Conservation (phyloP, 228 moss, liverwort and hornwort species). For the Sphagnum magellanicum region DNA sequence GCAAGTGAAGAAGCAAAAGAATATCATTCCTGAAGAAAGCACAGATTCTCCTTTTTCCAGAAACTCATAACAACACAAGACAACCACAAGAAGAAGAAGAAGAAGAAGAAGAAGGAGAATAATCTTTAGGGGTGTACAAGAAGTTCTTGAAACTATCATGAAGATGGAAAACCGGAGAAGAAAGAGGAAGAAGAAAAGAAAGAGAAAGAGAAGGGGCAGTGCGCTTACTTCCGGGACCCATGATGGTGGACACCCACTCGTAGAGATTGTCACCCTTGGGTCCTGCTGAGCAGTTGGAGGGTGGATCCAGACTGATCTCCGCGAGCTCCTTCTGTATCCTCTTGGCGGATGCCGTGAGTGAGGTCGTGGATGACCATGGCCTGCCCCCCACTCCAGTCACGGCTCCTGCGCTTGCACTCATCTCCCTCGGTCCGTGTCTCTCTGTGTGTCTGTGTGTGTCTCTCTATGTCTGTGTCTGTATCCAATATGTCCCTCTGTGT, state of each 20-base stretch:
- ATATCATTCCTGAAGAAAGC: neutral
- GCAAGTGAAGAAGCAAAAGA: conserved; percentile 8
- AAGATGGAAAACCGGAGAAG: no score
- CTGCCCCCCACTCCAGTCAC: conserved; percentile 48
- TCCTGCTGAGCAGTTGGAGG: conserved; percentile 97
- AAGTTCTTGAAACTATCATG: no score
- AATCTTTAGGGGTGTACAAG: no score
- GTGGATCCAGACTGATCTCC: conserved; percentile 95
- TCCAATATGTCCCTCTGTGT: no score
- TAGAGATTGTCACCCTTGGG: conserved; percentile 98
- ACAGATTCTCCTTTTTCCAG: neutral
- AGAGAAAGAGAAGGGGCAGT: no score
- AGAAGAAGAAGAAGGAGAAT: no score
- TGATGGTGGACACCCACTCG: conserved; percentile 99
- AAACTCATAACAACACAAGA: no score
- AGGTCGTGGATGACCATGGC: conserved; percentile 57
- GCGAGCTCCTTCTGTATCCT: conserved; percentile 99
- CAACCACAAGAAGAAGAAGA: no score
- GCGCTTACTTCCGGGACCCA: conserved; percentile 61
- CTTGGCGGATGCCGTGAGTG: conserved; percentile 94
- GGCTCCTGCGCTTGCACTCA: conserved; percentile 52
- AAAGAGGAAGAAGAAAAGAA: no score
- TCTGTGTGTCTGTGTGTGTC: no score
- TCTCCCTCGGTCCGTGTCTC: conserved; percentile 1
- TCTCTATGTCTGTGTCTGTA: no score